These are phyloP conservation scores for Scedosporium apiospermum DNA, from an alignment of 2,329 filamentous ascomycete genomes.

Conservation along the genomic window DNA sequence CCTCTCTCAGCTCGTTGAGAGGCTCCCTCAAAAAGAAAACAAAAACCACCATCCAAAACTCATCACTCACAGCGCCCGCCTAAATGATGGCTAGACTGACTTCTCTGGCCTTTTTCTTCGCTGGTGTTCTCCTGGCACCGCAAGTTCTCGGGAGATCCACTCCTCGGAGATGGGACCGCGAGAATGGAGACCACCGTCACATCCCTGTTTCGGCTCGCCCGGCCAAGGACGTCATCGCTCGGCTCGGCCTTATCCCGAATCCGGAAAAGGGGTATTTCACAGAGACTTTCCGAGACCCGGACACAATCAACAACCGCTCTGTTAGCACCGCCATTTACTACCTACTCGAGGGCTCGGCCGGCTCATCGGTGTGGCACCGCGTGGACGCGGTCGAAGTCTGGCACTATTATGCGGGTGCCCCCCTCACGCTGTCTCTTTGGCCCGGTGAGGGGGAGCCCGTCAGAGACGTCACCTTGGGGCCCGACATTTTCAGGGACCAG, in stretches of 20 bases:
- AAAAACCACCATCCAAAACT: too few relatives aligned
- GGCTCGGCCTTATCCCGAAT: slow-evolving; percentile 31
- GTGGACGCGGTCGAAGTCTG: slow-evolving; percentile 39
- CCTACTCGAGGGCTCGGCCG: slow-evolving; percentile 32
- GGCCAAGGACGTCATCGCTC: slow-evolving; percentile 31
- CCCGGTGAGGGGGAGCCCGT: slow-evolving; percentile 29
- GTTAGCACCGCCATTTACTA: slow-evolving; percentile 43
- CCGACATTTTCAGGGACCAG: slow-evolving; percentile 31
- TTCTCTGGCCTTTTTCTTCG: too few relatives aligned
- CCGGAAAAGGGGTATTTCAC: slow-evolving; percentile 39
- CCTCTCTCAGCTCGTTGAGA: too few relatives aligned
- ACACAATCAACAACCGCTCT: slow-evolving; percentile 22
- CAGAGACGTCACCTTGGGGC: slow-evolving; percentile 26
- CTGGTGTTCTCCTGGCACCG: too few relatives aligned
- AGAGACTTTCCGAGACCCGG: slow-evolving; percentile 34
- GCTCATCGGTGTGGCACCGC: slow-evolving; percentile 39
- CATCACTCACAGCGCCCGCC: too few relatives aligned
- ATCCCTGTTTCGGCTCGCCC: slow-evolving; percentile 6
- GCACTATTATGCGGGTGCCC: slow-evolving; percentile 45
- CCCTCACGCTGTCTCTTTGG: slow-evolving; percentile 34
- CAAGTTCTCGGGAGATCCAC: too few relatives aligned
- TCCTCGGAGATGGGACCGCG: too few relatives aligned
- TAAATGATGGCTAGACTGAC: too few relatives aligned
- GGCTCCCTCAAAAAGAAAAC: too few relatives aligned
- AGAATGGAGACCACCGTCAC: too few relatives aligned